These are phyloP conservation scores for Ganoderma sp. DNA, from an alignment of 1,284 basidiomycete genomes.

Conservation along the genomic window DNA sequence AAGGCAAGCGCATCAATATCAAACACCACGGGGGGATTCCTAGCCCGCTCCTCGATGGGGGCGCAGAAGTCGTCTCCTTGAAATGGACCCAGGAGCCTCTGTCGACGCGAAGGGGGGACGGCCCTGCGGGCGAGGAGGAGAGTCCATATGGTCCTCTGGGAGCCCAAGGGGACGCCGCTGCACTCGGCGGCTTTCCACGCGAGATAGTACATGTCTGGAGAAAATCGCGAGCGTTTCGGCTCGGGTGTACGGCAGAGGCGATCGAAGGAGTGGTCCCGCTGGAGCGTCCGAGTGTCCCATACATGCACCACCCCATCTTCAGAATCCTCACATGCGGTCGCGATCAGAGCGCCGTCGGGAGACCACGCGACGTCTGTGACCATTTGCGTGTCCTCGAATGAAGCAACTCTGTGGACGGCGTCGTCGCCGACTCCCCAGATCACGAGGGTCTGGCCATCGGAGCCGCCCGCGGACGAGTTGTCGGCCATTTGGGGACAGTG, in stretches of 20 bases:
- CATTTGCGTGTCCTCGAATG: not conserved
- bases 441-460: not conserved
- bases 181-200: too few species aligned
- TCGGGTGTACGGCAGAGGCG: not conserved
- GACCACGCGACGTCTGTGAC: not conserved
- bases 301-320: not conserved
- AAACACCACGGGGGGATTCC: too few species aligned
- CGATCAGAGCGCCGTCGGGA: constrained; percentile 1
- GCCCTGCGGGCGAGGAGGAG: too few species aligned
- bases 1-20: not conserved
- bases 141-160: too few species aligned
- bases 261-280: not conserved
- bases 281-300: not conserved
- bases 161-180: too few species aligned
- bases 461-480: not conserved
- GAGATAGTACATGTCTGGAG: not conserved
- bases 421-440: not conserved
- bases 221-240: not conserved
- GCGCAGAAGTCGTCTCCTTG: too few species aligned
- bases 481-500: not conserved
- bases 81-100: too few species aligned
- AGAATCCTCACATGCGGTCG: not conserved
- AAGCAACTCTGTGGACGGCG: not conserved
- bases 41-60: too few species aligned
- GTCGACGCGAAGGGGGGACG: not conserved